Conservation (phyloP, 2,329 filamentous ascomycete species). For the Aspergillus persii region DNA sequence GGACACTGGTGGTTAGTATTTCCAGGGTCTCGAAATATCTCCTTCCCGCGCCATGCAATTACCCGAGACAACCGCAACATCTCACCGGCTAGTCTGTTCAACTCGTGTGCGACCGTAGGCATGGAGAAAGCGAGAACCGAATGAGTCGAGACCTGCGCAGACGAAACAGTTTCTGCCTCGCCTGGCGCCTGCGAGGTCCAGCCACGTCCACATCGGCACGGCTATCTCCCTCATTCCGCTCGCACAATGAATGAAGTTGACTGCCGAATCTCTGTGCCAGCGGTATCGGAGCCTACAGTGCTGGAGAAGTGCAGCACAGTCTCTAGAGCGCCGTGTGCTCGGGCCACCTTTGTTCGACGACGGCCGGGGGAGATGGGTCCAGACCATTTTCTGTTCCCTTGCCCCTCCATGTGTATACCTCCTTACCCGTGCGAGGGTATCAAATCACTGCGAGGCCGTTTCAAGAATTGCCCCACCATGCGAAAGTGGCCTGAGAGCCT, state of each 20-base stretch:
- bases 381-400: background rate
- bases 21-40: conserved; percentile 4
- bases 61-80: conserved; percentile 11
- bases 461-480: background rate
- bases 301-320: background rate
- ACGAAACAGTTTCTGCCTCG: background rate
- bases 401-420: background rate
- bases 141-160: background rate
- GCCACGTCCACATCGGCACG: background rate
- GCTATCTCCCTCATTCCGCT: background rate
- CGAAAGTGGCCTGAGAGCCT: background rate
- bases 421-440: background rate
- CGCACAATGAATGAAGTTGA: background rate
- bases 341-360: background rate
- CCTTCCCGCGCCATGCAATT: conserved; percentile 6
- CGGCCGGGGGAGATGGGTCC: background rate
- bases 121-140: background rate
- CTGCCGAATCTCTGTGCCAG: background rate
- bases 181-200: background rate
- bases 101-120: background rate
- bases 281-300: background rate
- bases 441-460: background rate
- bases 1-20: background rate
- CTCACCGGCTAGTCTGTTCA: background rate
- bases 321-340: background rate